A percentile compares a stretch with the other conserved stretches of the same genome.
Evolutionary conservation across 2,329 filamentous ascomycete species (phyloP).

Genomic region (Nannizziopsis barbatae): DNA sequence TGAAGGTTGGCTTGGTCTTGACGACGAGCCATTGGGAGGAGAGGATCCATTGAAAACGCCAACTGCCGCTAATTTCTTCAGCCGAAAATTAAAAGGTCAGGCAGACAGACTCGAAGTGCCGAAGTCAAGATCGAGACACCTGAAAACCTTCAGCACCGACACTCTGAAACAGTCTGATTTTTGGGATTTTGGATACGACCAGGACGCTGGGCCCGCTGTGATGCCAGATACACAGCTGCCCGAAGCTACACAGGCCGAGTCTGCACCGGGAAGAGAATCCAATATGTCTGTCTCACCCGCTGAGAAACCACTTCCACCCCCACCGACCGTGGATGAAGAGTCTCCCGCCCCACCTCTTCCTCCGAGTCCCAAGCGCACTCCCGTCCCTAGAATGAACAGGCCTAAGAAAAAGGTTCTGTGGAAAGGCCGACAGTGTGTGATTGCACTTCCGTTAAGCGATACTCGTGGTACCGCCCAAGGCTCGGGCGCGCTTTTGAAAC

Average conservation of each 20-base stretch:
- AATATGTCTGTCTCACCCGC: conserved; percentile 9
- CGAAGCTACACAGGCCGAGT: conserved; percentile 15
- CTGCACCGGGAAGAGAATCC: conserved; percentile 1
- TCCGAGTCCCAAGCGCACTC: conserved; percentile 16
- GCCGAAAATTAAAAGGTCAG: conserved; percentile 10
- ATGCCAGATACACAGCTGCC: conserved; percentile 26
- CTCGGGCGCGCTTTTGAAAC: conserved; percentile 29
- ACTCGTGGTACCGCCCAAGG: conserved; percentile 45
- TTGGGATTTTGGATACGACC: conserved; percentile 36
- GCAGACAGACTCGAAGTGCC: conserved; percentile 16
- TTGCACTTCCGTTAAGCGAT: conserved; percentile 58
- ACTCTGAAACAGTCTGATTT: conserved; percentile 37
- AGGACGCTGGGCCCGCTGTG: conserved; percentile 24
- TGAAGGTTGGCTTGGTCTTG: conserved; percentile 36
- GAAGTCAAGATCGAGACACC: conserved; percentile 26
- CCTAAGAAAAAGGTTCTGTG: conserved; percentile 62
- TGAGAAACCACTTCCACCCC: conserved; percentile 15
- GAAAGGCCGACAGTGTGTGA: conserved; percentile 63
- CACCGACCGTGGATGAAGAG: conserved; percentile 5
- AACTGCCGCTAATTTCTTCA: conserved; percentile 18
- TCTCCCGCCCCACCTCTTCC: conserved; percentile 9
- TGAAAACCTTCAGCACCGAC: conserved; percentile 30
- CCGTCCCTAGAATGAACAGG: conserved; percentile 17
- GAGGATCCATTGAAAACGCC: conserved; percentile 33
- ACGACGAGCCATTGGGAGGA: conserved; percentile 27